Conservation (phyloP, 2,329 filamentous ascomycete genomes). For the Venturia oleaginea region DNA sequence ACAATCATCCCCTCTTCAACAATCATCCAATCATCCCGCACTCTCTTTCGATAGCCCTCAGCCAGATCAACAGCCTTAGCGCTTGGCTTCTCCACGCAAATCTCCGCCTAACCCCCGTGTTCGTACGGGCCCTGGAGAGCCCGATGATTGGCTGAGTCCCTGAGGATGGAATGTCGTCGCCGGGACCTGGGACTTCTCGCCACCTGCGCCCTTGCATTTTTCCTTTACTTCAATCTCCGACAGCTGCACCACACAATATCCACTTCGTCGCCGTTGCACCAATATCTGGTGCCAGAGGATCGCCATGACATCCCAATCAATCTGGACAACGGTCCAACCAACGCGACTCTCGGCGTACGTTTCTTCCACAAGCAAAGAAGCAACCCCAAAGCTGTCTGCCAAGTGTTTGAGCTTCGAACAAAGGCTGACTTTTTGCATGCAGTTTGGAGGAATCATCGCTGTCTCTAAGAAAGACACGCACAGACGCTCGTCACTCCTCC, state of each 20-base stretch:
- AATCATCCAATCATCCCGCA: background rate
- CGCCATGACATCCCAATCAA: background rate
- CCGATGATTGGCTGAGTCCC: background rate
- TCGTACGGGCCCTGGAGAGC: background rate
- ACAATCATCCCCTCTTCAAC: background rate
- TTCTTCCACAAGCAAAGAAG: background rate
- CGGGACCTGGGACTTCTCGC: constrained; percentile 8
- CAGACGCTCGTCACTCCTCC: constrained; percentile 26
- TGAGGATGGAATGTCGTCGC: constrained; percentile 7
- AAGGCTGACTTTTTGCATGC: constrained; percentile 3
- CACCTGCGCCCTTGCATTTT: constrained; percentile 10
- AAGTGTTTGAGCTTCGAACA: background rate
- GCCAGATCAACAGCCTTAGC: constrained; percentile 23
- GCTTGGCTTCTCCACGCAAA: constrained; percentile 2
- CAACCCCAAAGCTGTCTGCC: background rate
- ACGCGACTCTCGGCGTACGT: constrained; percentile 18
- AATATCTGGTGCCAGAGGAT: background rate
- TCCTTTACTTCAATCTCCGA: constrained; percentile 13
- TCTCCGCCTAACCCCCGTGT: background rate
- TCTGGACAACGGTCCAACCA: constrained; percentile 16
- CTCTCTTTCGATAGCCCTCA: constrained; percentile 17
- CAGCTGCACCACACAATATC: constrained; percentile 3
- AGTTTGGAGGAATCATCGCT: constrained; percentile 32
- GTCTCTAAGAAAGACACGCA: constrained; percentile 29
- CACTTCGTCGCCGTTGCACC: background rate